phyloP scores from a whole-genome alignment of 352 stramenopile genomes.

The Pythium dissotocum region DNA sequence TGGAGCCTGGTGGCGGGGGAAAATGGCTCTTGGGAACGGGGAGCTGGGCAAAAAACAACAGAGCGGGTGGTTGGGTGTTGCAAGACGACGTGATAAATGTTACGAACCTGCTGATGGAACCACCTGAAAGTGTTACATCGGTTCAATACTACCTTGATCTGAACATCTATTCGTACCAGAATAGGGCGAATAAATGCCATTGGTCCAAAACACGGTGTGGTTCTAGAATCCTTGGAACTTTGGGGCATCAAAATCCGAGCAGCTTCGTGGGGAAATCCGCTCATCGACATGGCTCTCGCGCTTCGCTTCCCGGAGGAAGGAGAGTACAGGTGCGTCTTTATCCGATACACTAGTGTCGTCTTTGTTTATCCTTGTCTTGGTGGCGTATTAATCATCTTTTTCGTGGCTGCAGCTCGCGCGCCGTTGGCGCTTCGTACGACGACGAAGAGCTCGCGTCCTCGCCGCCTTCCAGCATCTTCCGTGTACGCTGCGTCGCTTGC shows the following conservation, averaged over 20 bases:
- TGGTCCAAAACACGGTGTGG: background rate
- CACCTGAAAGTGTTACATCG: background rate
- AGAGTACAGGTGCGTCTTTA: slow-evolving; percentile 27
- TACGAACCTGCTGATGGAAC: background rate
- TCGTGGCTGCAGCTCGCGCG: slow-evolving; percentile 43
- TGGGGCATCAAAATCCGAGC: background rate
- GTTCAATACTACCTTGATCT: background rate
- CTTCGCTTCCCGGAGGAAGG: slow-evolving; percentile 37
- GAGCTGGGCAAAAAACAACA: background rate
- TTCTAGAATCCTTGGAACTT: background rate
- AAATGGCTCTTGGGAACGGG: background rate
- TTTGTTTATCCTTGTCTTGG: background rate
- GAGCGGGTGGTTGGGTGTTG: slow-evolving; percentile 22
- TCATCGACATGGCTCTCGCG: slow-evolving; percentile 28
- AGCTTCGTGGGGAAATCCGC: background rate
- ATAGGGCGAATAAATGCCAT: too few species aligned
- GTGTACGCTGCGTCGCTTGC: slow-evolving; percentile 33
- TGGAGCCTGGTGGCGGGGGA: background rate
- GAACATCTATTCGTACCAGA: too few species aligned
- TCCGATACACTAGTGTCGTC: background rate
- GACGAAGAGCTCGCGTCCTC: slow-evolving; percentile 25
- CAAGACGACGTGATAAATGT: background rate
- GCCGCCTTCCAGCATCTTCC: slow-evolving; percentile 49
- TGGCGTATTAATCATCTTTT: background rate
- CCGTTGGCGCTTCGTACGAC: slow-evolving; percentile 37